Conservation (phyloP, 257 asterid genomes). For the Prunella vulgaris region DNA sequence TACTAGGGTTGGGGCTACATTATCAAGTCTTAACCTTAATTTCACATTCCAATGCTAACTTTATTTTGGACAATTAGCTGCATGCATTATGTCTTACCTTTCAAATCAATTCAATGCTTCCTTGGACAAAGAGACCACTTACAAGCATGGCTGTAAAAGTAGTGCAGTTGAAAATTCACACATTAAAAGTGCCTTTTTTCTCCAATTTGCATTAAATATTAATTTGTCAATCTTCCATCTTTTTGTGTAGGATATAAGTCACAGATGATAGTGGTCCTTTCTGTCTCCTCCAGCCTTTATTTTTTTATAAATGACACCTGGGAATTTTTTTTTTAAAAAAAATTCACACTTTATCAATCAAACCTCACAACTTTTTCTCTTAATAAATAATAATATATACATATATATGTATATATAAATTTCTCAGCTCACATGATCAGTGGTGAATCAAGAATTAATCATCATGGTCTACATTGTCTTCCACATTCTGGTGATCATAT, state of each 20-base stretch:
- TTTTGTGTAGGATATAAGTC: neutral
- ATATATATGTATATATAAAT: no score
- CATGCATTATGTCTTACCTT: conserved; percentile 27
- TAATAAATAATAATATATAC: no score
- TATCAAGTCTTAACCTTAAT: conserved; percentile 18
- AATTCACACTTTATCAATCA: conserved; percentile 10
- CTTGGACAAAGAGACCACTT: conserved; percentile 24
- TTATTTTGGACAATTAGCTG: conserved; percentile 20
- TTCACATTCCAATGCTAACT: conserved; percentile 23
- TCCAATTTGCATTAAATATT: conserved; percentile 24
- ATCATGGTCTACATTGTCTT: conserved; percentile 20
- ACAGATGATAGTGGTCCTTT: conserved; percentile 28
- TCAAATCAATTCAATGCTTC: conserved; percentile 12
- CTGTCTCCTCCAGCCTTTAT: conserved; percentile 22
- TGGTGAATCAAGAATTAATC: conserved; percentile 16
- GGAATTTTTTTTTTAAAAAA: conserved; percentile 8
- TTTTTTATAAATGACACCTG: neutral
- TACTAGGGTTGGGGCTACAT: conserved; percentile 11
- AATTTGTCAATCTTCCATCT: conserved; percentile 9
- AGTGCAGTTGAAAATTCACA: conserved; percentile 15
- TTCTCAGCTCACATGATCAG: neutral
- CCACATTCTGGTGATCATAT: conserved; percentile 25
- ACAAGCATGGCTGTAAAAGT: conserved; percentile 16
- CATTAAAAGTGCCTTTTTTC: neutral
- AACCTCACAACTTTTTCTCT: neutral